Evolutionary conservation across 768 basidiomycete genomes (phyloP).

Genomic region (Auricularia auricula-judae): DNA sequence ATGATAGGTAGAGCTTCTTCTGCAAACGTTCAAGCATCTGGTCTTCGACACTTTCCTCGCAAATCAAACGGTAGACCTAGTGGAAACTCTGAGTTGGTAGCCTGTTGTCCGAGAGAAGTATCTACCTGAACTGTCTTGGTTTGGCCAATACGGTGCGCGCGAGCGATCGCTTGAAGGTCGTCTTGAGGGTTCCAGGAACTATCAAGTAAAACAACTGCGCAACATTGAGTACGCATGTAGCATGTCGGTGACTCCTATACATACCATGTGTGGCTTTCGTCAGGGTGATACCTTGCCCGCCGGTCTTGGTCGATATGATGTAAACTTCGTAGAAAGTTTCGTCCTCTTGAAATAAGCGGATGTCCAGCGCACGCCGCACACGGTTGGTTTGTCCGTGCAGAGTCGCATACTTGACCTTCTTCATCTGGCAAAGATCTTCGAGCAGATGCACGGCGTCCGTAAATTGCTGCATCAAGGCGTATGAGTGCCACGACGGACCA

Average conservation of each 20-base stretch:
- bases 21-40: conserved; percentile 65
- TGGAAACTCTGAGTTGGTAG: not conserved
- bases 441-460: conserved; percentile 55
- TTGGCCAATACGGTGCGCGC: conserved; percentile 49
- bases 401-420: conserved; percentile 48
- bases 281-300: conserved; percentile 42
- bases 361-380: conserved; percentile 45
- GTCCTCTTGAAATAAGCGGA: conserved; percentile 52
- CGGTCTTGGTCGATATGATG: conserved; percentile 60
- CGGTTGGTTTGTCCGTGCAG: conserved; percentile 46
- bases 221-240: too few species aligned
- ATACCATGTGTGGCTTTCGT: not conserved
- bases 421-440: conserved; percentile 54
- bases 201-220: conserved; percentile 14
- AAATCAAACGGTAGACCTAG: conserved; percentile 59
- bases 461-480: conserved; percentile 3
- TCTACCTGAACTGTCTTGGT: conserved; percentile 54
- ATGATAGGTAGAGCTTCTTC: conserved; percentile 55
- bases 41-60: conserved; percentile 61
- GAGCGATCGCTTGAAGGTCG: conserved; percentile 22
- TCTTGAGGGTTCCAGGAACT: conserved; percentile 29
- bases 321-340: conserved; percentile 53
- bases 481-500: not conserved
- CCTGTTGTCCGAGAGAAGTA: not conserved
- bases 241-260: not conserved